A percentile compares a stretch with the other conserved stretches of the same genome.
Conservation (phyloP, 2,329 filamentous ascomycete species). For the Fusarium drepaniforme region DNA sequence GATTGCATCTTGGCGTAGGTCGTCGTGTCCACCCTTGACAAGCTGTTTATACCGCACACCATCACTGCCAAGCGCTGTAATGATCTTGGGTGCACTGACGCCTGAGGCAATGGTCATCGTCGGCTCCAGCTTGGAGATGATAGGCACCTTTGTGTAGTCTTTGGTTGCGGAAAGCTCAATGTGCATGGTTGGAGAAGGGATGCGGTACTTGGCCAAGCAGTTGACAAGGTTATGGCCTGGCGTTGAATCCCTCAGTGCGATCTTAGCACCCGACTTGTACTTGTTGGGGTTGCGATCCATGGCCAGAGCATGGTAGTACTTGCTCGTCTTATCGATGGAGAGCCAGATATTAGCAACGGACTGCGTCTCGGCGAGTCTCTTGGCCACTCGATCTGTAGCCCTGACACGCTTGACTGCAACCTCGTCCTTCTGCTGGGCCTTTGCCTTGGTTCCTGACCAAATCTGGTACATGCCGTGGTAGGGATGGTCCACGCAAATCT, state of each 20-base stretch:
- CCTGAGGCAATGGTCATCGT: conserved; percentile 89
- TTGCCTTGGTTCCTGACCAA: conserved; percentile 82
- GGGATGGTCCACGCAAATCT: conserved; percentile 92
- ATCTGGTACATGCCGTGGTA: conserved; percentile 99
- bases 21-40: conserved; percentile 95
- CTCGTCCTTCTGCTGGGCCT: conserved; percentile 78
- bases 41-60: conserved; percentile 88
- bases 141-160: conserved; percentile 82
- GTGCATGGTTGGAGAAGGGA: conserved; percentile 92
- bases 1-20: conserved; percentile 95
- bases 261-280: conserved; percentile 76
- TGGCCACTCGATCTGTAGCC: conserved; percentile 78
- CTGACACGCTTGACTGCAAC: conserved; percentile 78
- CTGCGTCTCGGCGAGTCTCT: conserved; percentile 67
- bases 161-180: conserved; percentile 79
- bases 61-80: conserved; percentile 83
- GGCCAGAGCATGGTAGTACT: conserved; percentile 73
- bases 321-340: conserved; percentile 80
- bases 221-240: conserved; percentile 74
- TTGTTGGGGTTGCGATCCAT: conserved; percentile 72
- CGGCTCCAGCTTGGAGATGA: conserved; percentile 78
- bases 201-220: conserved; percentile 71
- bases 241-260: conserved; percentile 72
- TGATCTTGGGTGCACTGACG: conserved; percentile 92
- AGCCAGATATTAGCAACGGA: conserved; percentile 71